These are phyloP conservation scores for Phytophthora cajani DNA, from an alignment of 352 stramenopile genomes.

Conservation along the genomic window DNA sequence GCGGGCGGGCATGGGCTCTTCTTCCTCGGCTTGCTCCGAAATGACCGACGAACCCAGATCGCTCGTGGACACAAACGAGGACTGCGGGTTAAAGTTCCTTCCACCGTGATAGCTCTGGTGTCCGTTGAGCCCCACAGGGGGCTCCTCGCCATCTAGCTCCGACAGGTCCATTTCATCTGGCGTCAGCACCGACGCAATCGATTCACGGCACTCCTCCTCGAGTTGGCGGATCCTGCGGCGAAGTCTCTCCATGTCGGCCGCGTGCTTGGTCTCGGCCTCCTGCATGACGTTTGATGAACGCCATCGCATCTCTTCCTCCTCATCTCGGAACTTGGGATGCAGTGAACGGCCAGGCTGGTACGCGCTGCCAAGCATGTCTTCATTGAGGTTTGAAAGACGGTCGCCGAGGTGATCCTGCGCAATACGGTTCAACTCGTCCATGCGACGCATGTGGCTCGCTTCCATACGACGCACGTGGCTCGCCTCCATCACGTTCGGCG, in stretches of 20 bases:
- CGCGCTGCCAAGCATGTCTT: constrained; percentile 35
- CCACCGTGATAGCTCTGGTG: constrained; percentile 4
- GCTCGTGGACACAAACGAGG: constrained; percentile 27
- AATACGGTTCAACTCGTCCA: constrained; percentile 64
- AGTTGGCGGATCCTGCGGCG: constrained; percentile 49
- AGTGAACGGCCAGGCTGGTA: constrained; percentile 29
- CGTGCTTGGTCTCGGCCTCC: constrained; percentile 48
- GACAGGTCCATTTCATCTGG: constrained; percentile 53
- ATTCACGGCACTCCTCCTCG: constrained; percentile 64
- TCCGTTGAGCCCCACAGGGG: constrained; percentile 12
- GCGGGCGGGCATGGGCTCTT: constrained; percentile 46
- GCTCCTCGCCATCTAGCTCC: constrained; percentile 42
- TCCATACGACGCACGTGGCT: constrained; percentile 56
- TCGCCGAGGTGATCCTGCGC: constrained; percentile 53
- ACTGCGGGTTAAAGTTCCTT: constrained; percentile 27
- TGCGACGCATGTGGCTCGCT: constrained; percentile 53
- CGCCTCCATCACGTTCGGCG: constrained; percentile 48
- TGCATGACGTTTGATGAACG: constrained; percentile 56
- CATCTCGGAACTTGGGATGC: constrained; percentile 20
- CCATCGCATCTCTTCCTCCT: constrained; percentile 39
- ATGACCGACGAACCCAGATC: constrained; percentile 40
- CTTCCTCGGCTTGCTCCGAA: constrained; percentile 34
- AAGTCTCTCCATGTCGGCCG: constrained; percentile 54
- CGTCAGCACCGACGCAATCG: constrained; percentile 60
- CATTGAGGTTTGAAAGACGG: constrained; percentile 51